Conservation (phyloP, 1,139 yeast species). For the Candida sojae region DNA sequence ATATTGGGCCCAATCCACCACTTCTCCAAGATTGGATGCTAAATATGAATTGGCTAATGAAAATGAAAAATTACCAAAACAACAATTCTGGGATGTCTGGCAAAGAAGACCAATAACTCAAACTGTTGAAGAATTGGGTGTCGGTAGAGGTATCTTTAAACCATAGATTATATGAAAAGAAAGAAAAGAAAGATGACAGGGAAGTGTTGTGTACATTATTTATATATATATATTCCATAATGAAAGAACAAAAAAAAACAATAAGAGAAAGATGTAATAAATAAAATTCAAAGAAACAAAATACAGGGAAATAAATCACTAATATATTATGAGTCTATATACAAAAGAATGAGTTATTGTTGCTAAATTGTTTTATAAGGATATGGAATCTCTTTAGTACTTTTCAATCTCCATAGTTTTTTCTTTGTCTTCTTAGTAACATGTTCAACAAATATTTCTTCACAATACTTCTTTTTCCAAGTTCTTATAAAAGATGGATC, state of each 20-base stretch:
- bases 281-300: neutral
- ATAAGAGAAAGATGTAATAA: neutral
- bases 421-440: constrained; percentile 78
- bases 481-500: constrained; percentile 86
- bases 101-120: constrained; percentile 83
- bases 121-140: constrained; percentile 76
- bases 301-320: neutral
- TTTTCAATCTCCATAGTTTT: constrained; percentile 81
- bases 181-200: neutral
- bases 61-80: constrained; percentile 45
- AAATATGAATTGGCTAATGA: constrained; percentile 38
- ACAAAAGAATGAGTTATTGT: neutral
- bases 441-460: constrained; percentile 86
- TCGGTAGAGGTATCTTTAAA: constrained; percentile 55
- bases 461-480: constrained; percentile 77
- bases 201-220: constrained; percentile 4
- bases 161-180: constrained; percentile 17
- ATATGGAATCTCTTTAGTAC: constrained; percentile 9
- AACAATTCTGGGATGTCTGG: constrained; percentile 81
- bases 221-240: constrained; percentile 1
- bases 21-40: constrained; percentile 41
- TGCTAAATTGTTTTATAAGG: constrained; percentile 11
- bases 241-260: neutral
- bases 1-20: constrained; percentile 45
- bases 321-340: neutral